These are phyloP conservation scores for Penicillium sp. DNA, from an alignment of 2,329 filamentous ascomycete species.

Conservation along the genomic window DNA sequence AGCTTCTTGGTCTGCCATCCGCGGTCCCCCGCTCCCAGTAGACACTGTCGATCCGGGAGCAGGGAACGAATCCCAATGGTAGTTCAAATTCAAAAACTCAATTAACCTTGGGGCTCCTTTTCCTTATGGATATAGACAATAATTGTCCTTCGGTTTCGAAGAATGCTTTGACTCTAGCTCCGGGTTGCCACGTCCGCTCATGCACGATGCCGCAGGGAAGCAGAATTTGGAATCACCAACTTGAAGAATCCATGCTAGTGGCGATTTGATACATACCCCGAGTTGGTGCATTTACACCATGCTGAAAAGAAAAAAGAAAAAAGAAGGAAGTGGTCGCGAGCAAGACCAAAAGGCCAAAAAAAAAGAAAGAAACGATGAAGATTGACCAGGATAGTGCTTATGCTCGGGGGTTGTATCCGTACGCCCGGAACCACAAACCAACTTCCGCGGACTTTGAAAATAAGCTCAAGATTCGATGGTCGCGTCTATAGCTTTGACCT, in stretches of 20 bases:
- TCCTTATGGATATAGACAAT: not conserved
- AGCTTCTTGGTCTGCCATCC: slow-evolving; percentile 1
- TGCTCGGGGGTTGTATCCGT: not conserved
- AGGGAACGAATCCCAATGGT: slow-evolving; percentile 22
- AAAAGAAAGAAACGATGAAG: not conserved
- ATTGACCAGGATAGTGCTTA: not conserved
- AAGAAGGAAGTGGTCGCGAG: not conserved
- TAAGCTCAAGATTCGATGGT: slow-evolving; percentile 26
- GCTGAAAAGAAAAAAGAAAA: not conserved
- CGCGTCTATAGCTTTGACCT: slow-evolving; percentile 1
- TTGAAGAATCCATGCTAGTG: not conserved
- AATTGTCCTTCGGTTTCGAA: not conserved
- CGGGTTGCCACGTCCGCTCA: slow-evolving; percentile 2
- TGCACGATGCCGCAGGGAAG: slow-evolving; percentile 4
- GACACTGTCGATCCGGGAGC: slow-evolving; percentile 21
- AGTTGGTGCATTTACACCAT: not conserved
- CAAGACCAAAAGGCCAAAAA: not conserved
- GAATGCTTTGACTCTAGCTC: slow-evolving; percentile 1
- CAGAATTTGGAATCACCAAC: not conserved
- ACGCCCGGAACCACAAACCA: not conserved
- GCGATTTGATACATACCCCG: not conserved
- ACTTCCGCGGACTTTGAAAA: slow-evolving; percentile 10
- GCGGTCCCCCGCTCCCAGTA: not conserved
- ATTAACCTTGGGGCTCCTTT: not conserved
- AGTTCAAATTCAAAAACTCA: not conserved